phyloP scores from a whole-genome alignment of 305 asterid genomes.

The Fraxinus albicans region DNA sequence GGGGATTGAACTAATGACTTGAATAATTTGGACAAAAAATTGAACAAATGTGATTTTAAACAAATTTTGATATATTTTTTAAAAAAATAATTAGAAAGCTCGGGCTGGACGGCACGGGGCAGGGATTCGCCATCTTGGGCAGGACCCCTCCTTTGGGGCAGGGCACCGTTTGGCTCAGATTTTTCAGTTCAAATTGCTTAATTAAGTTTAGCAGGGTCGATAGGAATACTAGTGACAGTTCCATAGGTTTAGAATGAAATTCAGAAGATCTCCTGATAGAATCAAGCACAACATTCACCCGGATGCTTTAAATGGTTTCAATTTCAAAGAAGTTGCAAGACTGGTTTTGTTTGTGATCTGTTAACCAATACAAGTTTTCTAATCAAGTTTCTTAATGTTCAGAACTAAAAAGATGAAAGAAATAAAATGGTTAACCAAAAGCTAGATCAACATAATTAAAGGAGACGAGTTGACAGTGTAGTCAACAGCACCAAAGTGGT shows the following conservation, averaged over 20 bases:
- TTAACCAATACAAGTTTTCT: neutral
- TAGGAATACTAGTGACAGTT: neutral
- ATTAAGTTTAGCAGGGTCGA: too few species aligned
- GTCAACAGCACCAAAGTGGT: neutral
- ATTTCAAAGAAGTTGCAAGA: neutral
- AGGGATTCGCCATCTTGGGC: too few species aligned
- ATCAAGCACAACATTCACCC: neutral
- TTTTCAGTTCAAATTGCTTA: neutral
- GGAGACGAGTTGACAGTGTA: neutral
- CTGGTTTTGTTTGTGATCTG: neutral
- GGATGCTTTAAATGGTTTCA: neutral
- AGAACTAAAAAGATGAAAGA: neutral
- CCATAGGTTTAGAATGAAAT: neutral
- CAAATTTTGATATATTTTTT: too few species aligned
- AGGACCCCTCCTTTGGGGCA: too few species aligned
- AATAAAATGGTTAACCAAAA: neutral
- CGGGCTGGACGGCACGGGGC: too few species aligned
- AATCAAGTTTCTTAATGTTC: neutral
- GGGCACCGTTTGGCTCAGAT: neutral
- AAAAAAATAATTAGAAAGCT: too few species aligned
- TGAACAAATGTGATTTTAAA: too few species aligned
- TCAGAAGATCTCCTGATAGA: neutral
- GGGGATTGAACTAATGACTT: too few species aligned
- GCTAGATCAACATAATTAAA: neutral
- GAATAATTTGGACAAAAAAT: too few species aligned